Base-by-base conservation (phyloP, 148 eudicot species). In the Bassia scoparia region DNA sequence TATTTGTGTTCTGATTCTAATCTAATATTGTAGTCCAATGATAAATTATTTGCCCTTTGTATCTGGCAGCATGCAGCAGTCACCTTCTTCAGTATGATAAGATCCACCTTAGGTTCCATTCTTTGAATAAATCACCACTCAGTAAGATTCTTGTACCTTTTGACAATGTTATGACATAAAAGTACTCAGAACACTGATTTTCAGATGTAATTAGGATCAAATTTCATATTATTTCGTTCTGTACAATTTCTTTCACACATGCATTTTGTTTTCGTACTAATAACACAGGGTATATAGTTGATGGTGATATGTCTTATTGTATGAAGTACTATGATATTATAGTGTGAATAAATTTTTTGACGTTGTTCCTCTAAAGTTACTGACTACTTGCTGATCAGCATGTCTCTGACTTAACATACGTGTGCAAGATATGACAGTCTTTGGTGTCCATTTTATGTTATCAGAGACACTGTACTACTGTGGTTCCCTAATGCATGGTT, bases 61-160 rank as follows among this genome's bases (percentile, higher is more conserved):
- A 7, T 35, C 20, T 21, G 41, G 31, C 5, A 30, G 8, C 23
- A 56, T n/a, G n/a, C n/a, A n/a, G n/a, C n/a, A n/a, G 20, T 56
- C 63, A 15, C 30, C 15, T 54, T 26, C 31, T 54, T 54, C 23
- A 0, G 44, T 30, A 54, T 16, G 61, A 21, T 69, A 6, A 50
- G 5, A 33, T 46, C 52, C 48, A 41, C 37, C 69, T 44, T 23
- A 18, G 2, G 33, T 12, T 48, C 23, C 20, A 23, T 23, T 37
- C 13, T 33, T 23, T 10, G 23, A 68, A 69, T 34, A 34, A 70
- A 56, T 54, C 64, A 56, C 46, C 26, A 23, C 0, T 38, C 14
- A 18, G n/a, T 50, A 20, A 31, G 55, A 52, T 69, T 69, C 54
- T 72, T 60, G 37, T 72, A 60, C 53, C 53, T 60, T 30, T 6